Conservation (phyloP, 805 yeast genomes). For the Scheffersomyces spartinae region DNA sequence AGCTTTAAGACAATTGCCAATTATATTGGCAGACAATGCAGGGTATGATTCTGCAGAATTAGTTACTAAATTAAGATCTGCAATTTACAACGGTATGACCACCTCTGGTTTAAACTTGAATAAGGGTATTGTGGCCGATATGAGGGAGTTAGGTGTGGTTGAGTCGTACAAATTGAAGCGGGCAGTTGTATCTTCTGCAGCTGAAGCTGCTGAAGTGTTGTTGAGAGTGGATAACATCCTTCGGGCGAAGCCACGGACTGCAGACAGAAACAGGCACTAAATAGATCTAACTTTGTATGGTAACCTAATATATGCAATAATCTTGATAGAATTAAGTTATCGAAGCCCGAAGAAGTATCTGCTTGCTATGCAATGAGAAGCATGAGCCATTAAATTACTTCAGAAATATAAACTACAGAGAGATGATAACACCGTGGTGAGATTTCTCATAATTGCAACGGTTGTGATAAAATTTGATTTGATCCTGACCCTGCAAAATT, state of each 20-base stretch:
- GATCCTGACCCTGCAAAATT: too few species aligned
- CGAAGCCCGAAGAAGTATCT: too few species aligned
- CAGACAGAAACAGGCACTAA: slow-evolving; percentile 81
- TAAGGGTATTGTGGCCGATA: slow-evolving; percentile 78
- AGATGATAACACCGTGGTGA: too few species aligned
- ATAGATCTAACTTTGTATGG: too few species aligned
- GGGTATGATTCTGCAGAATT: slow-evolving; percentile 92
- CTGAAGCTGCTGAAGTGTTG: slow-evolving; percentile 97
- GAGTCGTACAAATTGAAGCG: slow-evolving; percentile 87
- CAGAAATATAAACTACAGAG: too few species aligned
- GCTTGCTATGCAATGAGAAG: too few species aligned
- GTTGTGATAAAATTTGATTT: too few species aligned
- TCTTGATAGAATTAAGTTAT: too few species aligned
- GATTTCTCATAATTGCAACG: too few species aligned
- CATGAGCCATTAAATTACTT: too few species aligned
- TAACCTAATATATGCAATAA: too few species aligned
- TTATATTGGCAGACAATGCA: slow-evolving; percentile 92
- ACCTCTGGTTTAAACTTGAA: slow-evolving; percentile 87
- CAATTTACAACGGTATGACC: slow-evolving; percentile 83
- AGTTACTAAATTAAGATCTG: slow-evolving; percentile 80
- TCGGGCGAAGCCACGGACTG: slow-evolving; percentile 95
- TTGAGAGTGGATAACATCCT: slow-evolving; percentile 94
- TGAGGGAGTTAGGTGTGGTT: slow-evolving; percentile 87
- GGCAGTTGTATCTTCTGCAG: slow-evolving; percentile 89
- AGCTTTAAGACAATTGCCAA: slow-evolving; percentile 90